Evolutionary conservation across 768 basidiomycete genomes (phyloP).

Genomic region (Astraeus odoratus): DNA sequence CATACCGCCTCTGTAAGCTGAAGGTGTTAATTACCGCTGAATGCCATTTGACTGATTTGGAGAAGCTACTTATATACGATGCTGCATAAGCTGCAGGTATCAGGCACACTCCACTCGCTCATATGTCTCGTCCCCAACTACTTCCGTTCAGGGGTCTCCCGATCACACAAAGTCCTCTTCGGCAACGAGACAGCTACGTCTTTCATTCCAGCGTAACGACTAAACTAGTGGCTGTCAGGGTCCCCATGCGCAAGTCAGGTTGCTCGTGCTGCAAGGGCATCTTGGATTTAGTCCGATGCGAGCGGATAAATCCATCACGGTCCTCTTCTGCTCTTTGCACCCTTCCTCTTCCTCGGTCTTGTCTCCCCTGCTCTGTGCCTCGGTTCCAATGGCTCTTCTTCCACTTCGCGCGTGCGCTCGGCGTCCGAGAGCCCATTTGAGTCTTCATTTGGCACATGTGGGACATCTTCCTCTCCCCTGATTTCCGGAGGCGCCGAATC

Average conservation of each 20-base stretch:
- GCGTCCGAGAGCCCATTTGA: constrained; percentile 8
- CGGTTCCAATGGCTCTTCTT: constrained; percentile 7
- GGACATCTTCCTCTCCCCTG: constrained; percentile 8
- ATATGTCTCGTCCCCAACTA: not conserved
- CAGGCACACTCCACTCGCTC: not conserved
- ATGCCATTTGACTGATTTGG: not conserved
- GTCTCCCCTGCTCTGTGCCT: constrained; percentile 1
- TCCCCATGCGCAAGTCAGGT: too few relatives aligned
- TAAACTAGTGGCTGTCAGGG: not conserved
- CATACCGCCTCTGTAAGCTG: too few relatives aligned
- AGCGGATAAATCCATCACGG: not conserved
- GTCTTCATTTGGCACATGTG: constrained; percentile 12
- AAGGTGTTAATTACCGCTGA: not conserved
- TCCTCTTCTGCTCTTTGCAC: constrained; percentile 13
- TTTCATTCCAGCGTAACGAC: not conserved
- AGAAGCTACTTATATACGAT: not conserved
- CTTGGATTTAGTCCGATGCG: not conserved
- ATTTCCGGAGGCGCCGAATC: not conserved
- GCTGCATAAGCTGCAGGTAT: not conserved
- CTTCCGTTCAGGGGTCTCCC: not conserved
- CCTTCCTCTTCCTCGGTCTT: constrained; percentile 16
- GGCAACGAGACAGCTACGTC: not conserved
- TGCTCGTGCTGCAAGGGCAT: too few relatives aligned
- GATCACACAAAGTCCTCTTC: not conserved
- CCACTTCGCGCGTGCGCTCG: constrained; percentile 8